Conservation (phyloP, 73 alveolate species). For the Paramecium octaurelia region DNA sequence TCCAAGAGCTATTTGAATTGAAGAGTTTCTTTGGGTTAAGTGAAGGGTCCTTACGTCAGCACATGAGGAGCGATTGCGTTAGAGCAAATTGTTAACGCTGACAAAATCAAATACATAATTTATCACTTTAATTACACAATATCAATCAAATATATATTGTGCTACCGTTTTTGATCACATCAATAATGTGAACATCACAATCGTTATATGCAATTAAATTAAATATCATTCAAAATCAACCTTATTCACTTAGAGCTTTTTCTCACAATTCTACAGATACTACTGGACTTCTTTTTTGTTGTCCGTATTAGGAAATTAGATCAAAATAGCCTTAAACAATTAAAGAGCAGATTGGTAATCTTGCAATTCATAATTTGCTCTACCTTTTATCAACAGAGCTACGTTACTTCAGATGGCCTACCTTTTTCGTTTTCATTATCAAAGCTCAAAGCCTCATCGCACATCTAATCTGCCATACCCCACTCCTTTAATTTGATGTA, state of each 20-base stretch:
- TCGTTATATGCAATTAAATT: no score
- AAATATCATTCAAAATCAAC: background rate
- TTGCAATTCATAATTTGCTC: background rate
- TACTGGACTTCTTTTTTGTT: background rate
- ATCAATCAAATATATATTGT: background rate
- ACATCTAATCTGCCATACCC: background rate
- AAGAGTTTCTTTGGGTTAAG: background rate
- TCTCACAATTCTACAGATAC: background rate
- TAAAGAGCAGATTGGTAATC: background rate
- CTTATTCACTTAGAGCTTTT: background rate
- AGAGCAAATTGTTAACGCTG: constrained; percentile 19
- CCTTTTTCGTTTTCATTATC: background rate
- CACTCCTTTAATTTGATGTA: background rate
- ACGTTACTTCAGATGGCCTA: background rate
- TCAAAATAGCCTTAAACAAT: background rate
- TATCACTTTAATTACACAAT: background rate
- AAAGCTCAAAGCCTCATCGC: background rate
- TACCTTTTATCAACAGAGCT: background rate
- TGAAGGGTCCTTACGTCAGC: constrained; percentile 11
- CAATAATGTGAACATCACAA: background rate
- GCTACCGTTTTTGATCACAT: no score
- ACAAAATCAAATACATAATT: background rate
- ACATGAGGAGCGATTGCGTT: constrained; percentile 37
- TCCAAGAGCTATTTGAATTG: constrained; percentile 44
- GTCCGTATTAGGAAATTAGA: background rate